Percentiles rank a stretch among this genome's conserved stretches.
These are phyloP conservation scores for Gaeumannomyces sp. DNA, from an alignment of 2,329 filamentous ascomycete species.

Conservation along the genomic window DNA sequence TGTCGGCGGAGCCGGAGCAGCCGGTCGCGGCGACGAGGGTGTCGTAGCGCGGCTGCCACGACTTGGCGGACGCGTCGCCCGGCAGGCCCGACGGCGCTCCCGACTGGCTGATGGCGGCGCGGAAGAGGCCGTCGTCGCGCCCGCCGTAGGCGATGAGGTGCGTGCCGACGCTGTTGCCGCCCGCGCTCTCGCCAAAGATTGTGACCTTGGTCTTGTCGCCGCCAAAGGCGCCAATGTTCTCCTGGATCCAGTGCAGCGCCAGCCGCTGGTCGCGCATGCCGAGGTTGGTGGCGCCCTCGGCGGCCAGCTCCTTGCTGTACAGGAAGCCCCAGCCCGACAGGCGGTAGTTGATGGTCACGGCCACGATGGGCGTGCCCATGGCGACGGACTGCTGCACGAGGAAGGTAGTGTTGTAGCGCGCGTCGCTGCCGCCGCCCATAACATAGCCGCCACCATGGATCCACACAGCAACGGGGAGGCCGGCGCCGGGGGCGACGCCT, in stretches of 20 bases:
- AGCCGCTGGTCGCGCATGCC: slow-evolving; percentile 45
- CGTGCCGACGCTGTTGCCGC: slow-evolving; percentile 40
- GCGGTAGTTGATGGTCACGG: slow-evolving; percentile 40
- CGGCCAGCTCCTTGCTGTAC: slow-evolving; percentile 34
- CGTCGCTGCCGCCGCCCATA: slow-evolving; percentile 34
- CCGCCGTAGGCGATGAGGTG: slow-evolving; percentile 48
- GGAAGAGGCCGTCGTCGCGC: slow-evolving; percentile 45
- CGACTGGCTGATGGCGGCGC: slow-evolving; percentile 36
- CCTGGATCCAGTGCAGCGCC: slow-evolving; percentile 43
- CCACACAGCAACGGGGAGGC: slow-evolving; percentile 49
- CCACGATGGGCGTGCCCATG: slow-evolving; percentile 39
- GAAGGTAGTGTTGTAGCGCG: slow-evolving; percentile 53
- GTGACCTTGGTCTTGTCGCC: slow-evolving; percentile 41
- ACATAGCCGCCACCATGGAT: slow-evolving; percentile 40
- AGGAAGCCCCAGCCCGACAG: slow-evolving; percentile 47
- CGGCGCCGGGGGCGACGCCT: slow-evolving; percentile 29
- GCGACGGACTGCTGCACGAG: slow-evolving; percentile 41
- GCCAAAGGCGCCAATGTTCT: slow-evolving; percentile 44
- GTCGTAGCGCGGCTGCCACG: slow-evolving; percentile 14
- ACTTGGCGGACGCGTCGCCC: not conserved
- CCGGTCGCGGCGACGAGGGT: slow-evolving; percentile 5
- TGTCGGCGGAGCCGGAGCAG: slow-evolving; percentile 8
- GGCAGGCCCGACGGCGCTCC: slow-evolving; percentile 6
- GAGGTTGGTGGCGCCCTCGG: slow-evolving; percentile 40
- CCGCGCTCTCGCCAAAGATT: slow-evolving; percentile 49